Conservation (phyloP, 148 eudicot species). For the Arctostaphylos glauca region DNA sequence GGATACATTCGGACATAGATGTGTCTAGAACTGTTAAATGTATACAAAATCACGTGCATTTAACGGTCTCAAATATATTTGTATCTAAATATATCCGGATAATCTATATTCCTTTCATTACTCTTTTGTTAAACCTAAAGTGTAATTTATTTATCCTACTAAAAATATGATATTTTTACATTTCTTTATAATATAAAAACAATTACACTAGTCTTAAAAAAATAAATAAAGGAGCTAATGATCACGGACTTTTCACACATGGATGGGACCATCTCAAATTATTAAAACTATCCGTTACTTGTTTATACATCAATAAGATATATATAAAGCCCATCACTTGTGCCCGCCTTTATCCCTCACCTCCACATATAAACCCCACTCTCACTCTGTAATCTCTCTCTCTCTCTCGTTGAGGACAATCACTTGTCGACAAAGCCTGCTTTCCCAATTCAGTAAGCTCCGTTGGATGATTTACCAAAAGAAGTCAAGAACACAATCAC, state of each 20-base stretch:
- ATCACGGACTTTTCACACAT: background rate
- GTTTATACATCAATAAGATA: background rate
- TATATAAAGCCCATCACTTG: background rate
- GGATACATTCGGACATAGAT: too few relatives aligned
- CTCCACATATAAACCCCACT: background rate
- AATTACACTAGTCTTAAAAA: too few relatives aligned
- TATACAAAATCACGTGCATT: too few relatives aligned
- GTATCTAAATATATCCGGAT: too few relatives aligned
- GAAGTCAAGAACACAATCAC: background rate
- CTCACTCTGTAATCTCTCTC: background rate
- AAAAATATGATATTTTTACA: too few relatives aligned
- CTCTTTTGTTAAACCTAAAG: too few relatives aligned
- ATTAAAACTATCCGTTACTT: background rate
- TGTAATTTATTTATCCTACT: too few relatives aligned
- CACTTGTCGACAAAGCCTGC: constrained; percentile 22
- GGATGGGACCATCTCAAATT: background rate
- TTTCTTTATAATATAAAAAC: too few relatives aligned
- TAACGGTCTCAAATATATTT: too few relatives aligned
- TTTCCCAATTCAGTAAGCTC: constrained; percentile 9
- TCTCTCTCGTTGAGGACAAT: constrained; percentile 14
- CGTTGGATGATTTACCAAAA: constrained; percentile 3
- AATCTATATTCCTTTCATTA: too few relatives aligned
- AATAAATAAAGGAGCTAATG: too few relatives aligned
- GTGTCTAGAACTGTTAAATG: too few relatives aligned
- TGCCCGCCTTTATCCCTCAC: background rate